Evolutionary conservation across 805 yeast genomes (phyloP), one percentile per base, ranked within the genome.

Genomic region (Cyberlindnera misumaiensis): DNA sequence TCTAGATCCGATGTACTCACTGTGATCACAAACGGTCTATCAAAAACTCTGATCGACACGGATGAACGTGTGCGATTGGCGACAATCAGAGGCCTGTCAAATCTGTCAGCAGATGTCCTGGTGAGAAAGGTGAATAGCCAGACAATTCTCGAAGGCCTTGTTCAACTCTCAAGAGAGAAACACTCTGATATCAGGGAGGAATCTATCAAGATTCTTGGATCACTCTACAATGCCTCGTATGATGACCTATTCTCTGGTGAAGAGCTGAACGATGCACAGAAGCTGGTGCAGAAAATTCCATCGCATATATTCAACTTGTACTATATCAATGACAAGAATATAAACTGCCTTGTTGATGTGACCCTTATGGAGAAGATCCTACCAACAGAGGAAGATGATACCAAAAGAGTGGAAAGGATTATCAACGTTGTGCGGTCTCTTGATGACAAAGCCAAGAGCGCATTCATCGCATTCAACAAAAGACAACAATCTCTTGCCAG

Each of bases 131-230:
- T 83, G 10, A 67, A 71, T 32, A 70, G 63, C 35, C 59, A 62
- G 16, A 52, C 70, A 0, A 65, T 81, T 1, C 65, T 82, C 58
- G 58, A 55, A 17, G 74, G 81, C 0, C 59, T 88, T 16, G 60
- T 73, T 3, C 83, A 77, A 43, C 61, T 89, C 29, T 68, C 81
- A 3, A 70, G 95, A 53, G 96, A 88, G 51, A 83, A 75, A 48
- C 76, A 79, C 47, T 44, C 67, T 5, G 77, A 72, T 15, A 83
- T 84, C 16, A 71, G 96, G 49, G 70, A 70, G 36, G 66, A 70
- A 30, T 75, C 81, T 4, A 72, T 85, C 3, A 55, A 60, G 8
- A 60, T 79, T 4, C 63, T 77, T 5, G 78, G 85, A 0, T 61
- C 67, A 7, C 45, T 83, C 9, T 86, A 75, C 57, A 65, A 78